Evolutionary conservation across 768 basidiomycete species (phyloP), one percentile per base, ranked within the genome.

Genomic region (Melanogaster broomeanus): DNA sequence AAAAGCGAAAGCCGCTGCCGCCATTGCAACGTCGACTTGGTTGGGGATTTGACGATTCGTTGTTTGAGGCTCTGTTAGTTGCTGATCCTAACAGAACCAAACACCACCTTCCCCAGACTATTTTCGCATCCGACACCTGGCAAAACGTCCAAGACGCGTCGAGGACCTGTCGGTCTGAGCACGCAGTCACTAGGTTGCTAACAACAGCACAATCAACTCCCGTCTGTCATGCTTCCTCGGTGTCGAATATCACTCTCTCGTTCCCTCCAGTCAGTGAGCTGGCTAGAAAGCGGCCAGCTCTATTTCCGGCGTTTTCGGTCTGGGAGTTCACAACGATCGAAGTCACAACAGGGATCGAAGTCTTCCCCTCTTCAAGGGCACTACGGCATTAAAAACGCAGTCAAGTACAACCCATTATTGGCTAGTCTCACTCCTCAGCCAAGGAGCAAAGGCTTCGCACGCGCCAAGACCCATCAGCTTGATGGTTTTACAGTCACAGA

Each of bases 1-100:
- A 19, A 78, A 75, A 4, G 71, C 59, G n/a, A 80, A 61, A 10
- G 66, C 63, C 31, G 75, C 64, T 25, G 79, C 65, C 8, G 53
- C 51, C 65, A 69, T 68, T 55, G 35, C 28, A 31, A 28, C 27
- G 35, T 51, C 7, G 22, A 33, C 18, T 31, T 45, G 45, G 31
- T 33, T 35, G 34, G 38, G 34, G 35, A 30, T n/a, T n/a, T n/a
- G n/a, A n/a, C n/a, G n/a, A n/a, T n/a, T n/a, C n/a, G n/a, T n/a
- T n/a, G n/a, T n/a, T n/a, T n/a, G n/a, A n/a, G n/a, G n/a, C n/a
- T n/a, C 35, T 41, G 42, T 48, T 50, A 48, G 56, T 61, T 47
- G 67, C 42, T 49, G 55, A 63, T 62, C 53, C 58, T 69, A 69
- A 69, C 52, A 66, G 6, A 4, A 25, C 41, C 66, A 69, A 66